Evolutionary conservation across 495 filamentous ascomycete genomes (phyloP).

Genomic region (Aspergillus avenaceus): DNA sequence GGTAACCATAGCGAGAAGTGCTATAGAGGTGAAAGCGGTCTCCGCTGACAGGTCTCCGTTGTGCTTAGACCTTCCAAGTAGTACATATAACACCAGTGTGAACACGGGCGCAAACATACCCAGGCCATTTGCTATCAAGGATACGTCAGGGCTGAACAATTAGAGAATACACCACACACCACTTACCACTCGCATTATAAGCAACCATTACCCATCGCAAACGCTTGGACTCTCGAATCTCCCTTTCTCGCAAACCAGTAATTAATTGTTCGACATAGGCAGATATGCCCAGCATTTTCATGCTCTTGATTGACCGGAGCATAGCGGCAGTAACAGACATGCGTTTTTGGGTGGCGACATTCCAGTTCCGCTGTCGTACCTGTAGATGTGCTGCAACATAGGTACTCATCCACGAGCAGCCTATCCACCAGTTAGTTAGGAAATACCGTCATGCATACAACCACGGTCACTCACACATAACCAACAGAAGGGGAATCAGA

Average conservation of each 20-base stretch:
- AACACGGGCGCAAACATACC: not conserved
- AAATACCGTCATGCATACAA: constrained; percentile 1
- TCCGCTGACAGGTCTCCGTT: constrained; percentile 28
- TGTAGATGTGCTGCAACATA: constrained; percentile 30
- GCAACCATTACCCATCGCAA: constrained; percentile 36
- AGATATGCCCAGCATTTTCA: constrained; percentile 54
- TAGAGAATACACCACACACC: not conserved
- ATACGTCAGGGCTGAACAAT: no score
- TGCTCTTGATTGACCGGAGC: constrained; percentile 47
- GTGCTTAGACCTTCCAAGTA: not conserved
- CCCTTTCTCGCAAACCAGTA: constrained; percentile 33
- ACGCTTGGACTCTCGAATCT: constrained; percentile 34
- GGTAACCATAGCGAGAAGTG: constrained; percentile 47
- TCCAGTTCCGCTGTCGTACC: constrained; percentile 34
- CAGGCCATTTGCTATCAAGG: not conserved
- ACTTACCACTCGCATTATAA: constrained; percentile 41
- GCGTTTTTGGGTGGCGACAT: constrained; percentile 46
- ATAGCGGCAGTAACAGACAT: constrained; percentile 43
- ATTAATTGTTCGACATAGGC: constrained; percentile 25
- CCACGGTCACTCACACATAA: constrained; percentile 24
- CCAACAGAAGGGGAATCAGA: constrained; percentile 45
- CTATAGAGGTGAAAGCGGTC: constrained; percentile 47
- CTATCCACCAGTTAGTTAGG: constrained; percentile 9
- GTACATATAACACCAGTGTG: not conserved
- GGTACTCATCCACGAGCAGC: constrained; percentile 13